Conservation (phyloP, 140 eudicot species). For the Cichorium intybus region DNA sequence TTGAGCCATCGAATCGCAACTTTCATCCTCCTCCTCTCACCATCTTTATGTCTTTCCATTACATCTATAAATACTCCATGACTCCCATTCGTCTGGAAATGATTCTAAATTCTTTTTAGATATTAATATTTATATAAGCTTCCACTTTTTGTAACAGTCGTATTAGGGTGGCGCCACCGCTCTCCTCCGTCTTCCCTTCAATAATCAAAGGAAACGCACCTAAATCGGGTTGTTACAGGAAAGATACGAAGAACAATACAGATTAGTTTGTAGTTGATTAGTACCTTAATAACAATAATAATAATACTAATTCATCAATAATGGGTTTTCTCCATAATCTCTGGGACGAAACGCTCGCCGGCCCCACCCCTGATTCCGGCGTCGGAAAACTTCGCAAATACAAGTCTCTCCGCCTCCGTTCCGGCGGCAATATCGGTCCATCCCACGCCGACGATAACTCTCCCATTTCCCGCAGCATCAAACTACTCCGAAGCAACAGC, state of each 20-base stretch:
- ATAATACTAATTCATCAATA: background rate
- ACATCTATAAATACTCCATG: conserved; percentile 5
- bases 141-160: conserved; percentile 32
- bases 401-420: conserved; percentile 33
- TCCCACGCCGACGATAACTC: conserved; percentile 3
- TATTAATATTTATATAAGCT: conserved; percentile 5
- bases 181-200: background rate
- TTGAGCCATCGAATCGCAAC: conserved; percentile 11
- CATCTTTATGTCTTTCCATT: background rate
- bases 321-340: conserved; percentile 73
- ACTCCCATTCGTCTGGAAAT: background rate
- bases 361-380: conserved; percentile 66
- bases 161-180: conserved; percentile 18
- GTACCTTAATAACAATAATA: background rate
- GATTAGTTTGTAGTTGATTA: background rate
- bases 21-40: conserved; percentile 10
- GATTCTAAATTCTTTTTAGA: background rate
- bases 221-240: conserved; percentile 24
- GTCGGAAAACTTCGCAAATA: conserved; percentile 49
- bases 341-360: conserved; percentile 83
- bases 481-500: conserved; percentile 16
- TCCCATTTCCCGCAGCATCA: conserved; percentile 15
- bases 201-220: conserved; percentile 12
- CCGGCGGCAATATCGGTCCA: conserved; percentile 1
- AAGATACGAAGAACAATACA: conserved; percentile 8